A percentile compares a stretch with the other conserved stretches of the same genome.
phyloP scores from a whole-genome alignment of 129 eudicot genomes.

The Chrysanthemum seticuspe region DNA sequence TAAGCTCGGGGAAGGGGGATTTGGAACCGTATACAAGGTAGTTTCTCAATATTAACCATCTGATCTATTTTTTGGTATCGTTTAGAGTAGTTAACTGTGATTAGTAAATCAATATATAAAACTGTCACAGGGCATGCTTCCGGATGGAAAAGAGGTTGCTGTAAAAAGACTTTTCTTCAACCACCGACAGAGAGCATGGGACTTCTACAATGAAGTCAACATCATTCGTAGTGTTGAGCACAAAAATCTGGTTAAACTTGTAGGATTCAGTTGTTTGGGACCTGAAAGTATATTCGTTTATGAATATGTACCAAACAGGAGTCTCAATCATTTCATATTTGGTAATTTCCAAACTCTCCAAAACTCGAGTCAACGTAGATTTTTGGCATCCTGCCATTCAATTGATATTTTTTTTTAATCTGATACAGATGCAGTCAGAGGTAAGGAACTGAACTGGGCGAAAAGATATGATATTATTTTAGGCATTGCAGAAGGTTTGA shows the following conservation, averaged over 20 bases:
- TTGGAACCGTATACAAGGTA: constrained; percentile 86
- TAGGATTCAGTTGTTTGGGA: constrained; percentile 82
- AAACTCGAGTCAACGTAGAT: not conserved
- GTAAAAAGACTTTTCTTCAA: constrained; percentile 91
- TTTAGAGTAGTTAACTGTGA: not conserved
- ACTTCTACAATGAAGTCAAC: constrained; percentile 78
- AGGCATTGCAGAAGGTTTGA: constrained; percentile 77
- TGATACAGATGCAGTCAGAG: constrained; percentile 53
- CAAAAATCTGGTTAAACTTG: constrained; percentile 67
- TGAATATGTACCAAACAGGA: constrained; percentile 66
- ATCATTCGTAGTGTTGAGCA: constrained; percentile 74
- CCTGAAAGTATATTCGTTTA: constrained; percentile 78
- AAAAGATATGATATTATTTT: constrained; percentile 60
- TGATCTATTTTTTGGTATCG: not conserved
- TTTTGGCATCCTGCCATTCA: no score
- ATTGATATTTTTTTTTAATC: not conserved
- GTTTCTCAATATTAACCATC: not conserved
- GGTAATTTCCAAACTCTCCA: constrained; percentile 22
- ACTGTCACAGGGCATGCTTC: constrained; percentile 63
- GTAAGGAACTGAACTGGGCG: constrained; percentile 67
- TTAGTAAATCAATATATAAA: not conserved
- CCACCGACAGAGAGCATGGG: constrained; percentile 77
- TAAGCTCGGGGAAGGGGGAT: constrained; percentile 90
- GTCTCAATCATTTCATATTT: constrained; percentile 70
- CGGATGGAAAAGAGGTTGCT: constrained; percentile 80